phyloP scores from a whole-genome alignment of 2,329 filamentous ascomycete genomes.

The Botryotinia globosa region DNA sequence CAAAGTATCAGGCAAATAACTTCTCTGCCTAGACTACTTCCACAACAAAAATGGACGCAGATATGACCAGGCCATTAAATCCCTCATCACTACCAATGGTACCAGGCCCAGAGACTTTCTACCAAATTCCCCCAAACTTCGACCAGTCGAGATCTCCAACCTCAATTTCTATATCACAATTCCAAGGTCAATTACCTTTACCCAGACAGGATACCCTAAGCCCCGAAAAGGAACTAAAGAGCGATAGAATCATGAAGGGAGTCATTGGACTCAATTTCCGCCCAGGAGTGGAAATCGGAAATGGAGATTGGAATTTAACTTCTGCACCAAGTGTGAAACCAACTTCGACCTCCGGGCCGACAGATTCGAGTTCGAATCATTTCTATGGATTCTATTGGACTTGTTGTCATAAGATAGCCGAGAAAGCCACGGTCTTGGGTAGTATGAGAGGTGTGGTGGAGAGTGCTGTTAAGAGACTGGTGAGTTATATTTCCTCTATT shows the following conservation, averaged over 20 bases:
- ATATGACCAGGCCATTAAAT: too few relatives aligned
- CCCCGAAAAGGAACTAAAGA: background rate
- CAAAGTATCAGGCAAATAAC: background rate
- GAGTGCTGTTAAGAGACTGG: background rate
- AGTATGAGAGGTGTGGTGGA: background rate
- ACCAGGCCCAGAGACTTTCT: background rate
- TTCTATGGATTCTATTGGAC: conserved; percentile 9
- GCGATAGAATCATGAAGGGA: background rate
- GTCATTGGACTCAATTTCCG: background rate
- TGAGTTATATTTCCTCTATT: background rate
- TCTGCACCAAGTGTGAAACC: background rate
- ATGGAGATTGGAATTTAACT: background rate
- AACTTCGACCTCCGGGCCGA: background rate
- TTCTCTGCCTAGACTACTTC: background rate
- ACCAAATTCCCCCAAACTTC: background rate
- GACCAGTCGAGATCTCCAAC: too few relatives aligned
- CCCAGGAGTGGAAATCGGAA: background rate
- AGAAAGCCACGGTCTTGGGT: background rate
- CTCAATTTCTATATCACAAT: background rate
- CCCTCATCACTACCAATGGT: background rate
- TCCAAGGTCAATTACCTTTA: background rate
- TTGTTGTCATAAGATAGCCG: background rate
- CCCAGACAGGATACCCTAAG: background rate
- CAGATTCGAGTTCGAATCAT: background rate
- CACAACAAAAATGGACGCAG: background rate